Evolutionary conservation across 116 monocot species (phyloP).

Genomic region (Posidonia oceanica): DNA sequence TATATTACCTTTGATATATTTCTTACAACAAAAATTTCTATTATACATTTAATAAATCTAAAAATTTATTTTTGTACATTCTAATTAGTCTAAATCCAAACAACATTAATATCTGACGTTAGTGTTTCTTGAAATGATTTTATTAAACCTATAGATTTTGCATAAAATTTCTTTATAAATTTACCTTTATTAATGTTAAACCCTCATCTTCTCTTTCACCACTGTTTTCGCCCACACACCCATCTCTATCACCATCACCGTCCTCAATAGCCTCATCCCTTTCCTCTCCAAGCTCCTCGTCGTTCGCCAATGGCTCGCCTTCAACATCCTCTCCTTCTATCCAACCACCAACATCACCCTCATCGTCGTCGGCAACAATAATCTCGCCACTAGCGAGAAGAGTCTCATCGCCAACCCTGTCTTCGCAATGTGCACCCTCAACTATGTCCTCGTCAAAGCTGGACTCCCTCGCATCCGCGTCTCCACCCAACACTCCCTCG

Average conservation of each 20-base stretch:
- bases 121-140: too few species aligned
- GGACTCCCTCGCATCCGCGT: neutral
- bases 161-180: too few species aligned
- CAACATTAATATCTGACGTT: too few species aligned
- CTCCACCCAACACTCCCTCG: slow-evolving; percentile 33
- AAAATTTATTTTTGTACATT: too few species aligned
- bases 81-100: too few species aligned
- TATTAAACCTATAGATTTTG: too few species aligned
- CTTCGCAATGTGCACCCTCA: slow-evolving; percentile 48
- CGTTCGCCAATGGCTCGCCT: too few species aligned
- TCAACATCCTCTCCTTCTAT: slow-evolving; percentile 39
- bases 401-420: slow-evolving; percentile 40
- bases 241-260: slow-evolving; percentile 48
- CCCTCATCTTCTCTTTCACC: too few species aligned
- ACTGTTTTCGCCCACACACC: slow-evolving; percentile 25
- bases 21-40: too few species aligned
- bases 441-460: slow-evolving; percentile 9
- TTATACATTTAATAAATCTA: too few species aligned
- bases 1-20: too few species aligned
- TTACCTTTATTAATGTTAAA: too few species aligned
- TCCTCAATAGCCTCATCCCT: slow-evolving; percentile 39
- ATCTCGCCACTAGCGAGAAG: slow-evolving; percentile 29
- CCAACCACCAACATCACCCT: slow-evolving; percentile 37
- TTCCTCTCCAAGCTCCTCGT: slow-evolving; percentile 17
- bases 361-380: slow-evolving; percentile 67